These are phyloP conservation scores for Datisca glomerata DNA, from an alignment of 306 rosid species.

Conservation along the genomic window DNA sequence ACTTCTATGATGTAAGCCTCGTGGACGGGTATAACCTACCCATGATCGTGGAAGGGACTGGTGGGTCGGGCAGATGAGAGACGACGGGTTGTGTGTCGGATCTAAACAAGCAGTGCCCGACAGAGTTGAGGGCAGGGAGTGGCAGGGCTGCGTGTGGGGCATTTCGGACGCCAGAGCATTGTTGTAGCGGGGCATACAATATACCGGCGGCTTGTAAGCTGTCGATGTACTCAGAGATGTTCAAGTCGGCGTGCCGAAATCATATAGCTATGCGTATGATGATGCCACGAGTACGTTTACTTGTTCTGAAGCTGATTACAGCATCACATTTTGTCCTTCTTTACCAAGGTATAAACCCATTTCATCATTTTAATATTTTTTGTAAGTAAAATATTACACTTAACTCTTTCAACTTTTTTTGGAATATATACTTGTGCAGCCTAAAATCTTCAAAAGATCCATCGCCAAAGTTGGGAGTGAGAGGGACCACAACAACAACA, in stretches of 20 bases:
- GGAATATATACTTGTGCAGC: slow-evolving; percentile 15
- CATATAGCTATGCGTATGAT: slow-evolving; percentile 61
- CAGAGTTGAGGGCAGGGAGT: slow-evolving; percentile 27
- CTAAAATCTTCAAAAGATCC: slow-evolving; percentile 31
- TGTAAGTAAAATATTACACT: background rate
- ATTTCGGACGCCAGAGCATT: slow-evolving; percentile 46
- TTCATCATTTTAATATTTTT: background rate
- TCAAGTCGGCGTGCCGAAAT: slow-evolving; percentile 50
- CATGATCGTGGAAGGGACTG: slow-evolving; percentile 34
- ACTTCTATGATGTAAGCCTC: slow-evolving; percentile 60
- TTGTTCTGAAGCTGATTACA: slow-evolving; percentile 45
- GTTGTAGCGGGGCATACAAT: slow-evolving; percentile 42
- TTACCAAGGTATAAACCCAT: slow-evolving; percentile 26
- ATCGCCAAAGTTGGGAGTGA: background rate
- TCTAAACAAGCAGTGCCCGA: slow-evolving; percentile 37
- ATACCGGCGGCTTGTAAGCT: slow-evolving; percentile 47
- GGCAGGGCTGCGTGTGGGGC: slow-evolving; percentile 59
- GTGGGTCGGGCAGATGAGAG: slow-evolving; percentile 37
- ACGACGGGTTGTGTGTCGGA: slow-evolving; percentile 46
- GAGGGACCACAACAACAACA: background rate
- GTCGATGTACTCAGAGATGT: slow-evolving; percentile 36
- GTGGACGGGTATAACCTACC: slow-evolving; percentile 62
- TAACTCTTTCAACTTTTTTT: background rate
- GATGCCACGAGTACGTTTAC: slow-evolving; percentile 65
- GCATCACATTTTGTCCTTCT: slow-evolving; percentile 46